Evolutionary conservation across 495 filamentous ascomycete genomes (phyloP).

Genomic region (Talaromyces liani): DNA sequence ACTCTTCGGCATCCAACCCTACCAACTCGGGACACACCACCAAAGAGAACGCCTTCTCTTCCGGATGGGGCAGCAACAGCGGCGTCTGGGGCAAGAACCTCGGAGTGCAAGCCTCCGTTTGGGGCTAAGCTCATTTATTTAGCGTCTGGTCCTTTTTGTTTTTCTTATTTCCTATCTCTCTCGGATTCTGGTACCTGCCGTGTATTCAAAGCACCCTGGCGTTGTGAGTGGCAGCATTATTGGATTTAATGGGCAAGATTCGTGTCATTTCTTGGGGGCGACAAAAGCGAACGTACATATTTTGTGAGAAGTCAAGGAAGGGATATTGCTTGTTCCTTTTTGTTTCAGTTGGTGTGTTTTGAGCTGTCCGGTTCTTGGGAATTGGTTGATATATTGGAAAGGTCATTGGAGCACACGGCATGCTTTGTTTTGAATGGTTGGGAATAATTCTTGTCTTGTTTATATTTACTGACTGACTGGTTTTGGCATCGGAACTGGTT

Average conservation of each 20-base stretch:
- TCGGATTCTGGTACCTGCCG: constrained; percentile 3
- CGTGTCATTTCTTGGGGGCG: constrained; percentile 15
- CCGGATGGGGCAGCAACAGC: constrained; percentile 64
- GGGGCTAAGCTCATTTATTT: constrained; percentile 47
- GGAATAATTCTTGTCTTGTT: background rate
- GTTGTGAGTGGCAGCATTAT: constrained; percentile 8
- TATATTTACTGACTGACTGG: background rate
- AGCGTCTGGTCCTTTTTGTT: constrained; percentile 4
- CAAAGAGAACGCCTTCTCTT: constrained; percentile 34
- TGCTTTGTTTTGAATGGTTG: background rate
- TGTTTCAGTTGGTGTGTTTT: constrained; percentile 4
- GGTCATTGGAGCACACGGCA: constrained; percentile 5
- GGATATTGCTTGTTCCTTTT: constrained; percentile 10
- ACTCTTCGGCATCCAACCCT: constrained; percentile 57
- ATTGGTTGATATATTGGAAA: constrained; percentile 2
- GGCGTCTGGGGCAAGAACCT: constrained; percentile 73
- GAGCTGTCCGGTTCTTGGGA: background rate
- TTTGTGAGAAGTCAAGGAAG: constrained; percentile 13
- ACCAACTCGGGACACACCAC: constrained; percentile 24
- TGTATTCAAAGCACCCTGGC: constrained; percentile 15
- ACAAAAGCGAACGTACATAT: constrained; percentile 11
- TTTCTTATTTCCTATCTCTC: constrained; percentile 9
- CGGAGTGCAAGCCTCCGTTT: constrained; percentile 68
- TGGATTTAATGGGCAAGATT: constrained; percentile 11
- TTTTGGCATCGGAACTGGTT: background rate